Evolutionary conservation across 2,329 filamentous ascomycete genomes (phyloP).

Genomic region (Cadophora malorum): DNA sequence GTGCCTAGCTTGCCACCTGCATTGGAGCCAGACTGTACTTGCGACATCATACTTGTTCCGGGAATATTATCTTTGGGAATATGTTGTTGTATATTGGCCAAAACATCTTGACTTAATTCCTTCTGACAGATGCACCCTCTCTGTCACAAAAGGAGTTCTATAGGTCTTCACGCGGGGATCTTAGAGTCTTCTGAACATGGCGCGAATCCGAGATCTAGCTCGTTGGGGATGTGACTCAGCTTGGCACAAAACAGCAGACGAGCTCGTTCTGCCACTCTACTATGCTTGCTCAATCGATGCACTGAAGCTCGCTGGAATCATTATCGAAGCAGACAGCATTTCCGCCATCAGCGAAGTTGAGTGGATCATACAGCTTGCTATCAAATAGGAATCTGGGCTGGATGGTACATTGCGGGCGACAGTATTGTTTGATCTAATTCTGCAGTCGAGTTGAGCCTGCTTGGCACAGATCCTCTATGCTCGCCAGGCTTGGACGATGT

Average conservation of each 20-base stretch:
- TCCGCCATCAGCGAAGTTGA: conserved; percentile 13
- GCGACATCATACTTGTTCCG: no score
- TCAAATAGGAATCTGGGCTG: conserved; percentile 23
- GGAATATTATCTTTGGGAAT: conserved; percentile 10
- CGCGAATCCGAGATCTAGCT: background rate
- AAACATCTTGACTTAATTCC: conserved; percentile 3
- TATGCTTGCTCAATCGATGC: background rate
- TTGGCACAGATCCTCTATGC: conserved; percentile 15
- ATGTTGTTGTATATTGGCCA: background rate
- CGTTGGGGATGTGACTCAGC: background rate
- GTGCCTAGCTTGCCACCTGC: no score
- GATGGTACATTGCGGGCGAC: conserved; percentile 21
- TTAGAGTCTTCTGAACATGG: conserved; percentile 9
- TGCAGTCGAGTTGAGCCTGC: conserved; percentile 14
- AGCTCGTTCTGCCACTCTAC: background rate
- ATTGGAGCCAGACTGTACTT: no score
- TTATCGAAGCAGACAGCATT: background rate
- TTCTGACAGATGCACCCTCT: background rate
- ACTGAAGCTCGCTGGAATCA: background rate
- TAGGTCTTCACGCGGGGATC: background rate
- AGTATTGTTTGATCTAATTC: conserved; percentile 20
- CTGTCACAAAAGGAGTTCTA: background rate
- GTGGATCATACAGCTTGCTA: conserved; percentile 20
- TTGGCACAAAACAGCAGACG: background rate
- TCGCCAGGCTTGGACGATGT: conserved; percentile 9